phyloP scores from a whole-genome alignment of 192 early-diverging fungal species.

The Coemansia sp. region DNA sequence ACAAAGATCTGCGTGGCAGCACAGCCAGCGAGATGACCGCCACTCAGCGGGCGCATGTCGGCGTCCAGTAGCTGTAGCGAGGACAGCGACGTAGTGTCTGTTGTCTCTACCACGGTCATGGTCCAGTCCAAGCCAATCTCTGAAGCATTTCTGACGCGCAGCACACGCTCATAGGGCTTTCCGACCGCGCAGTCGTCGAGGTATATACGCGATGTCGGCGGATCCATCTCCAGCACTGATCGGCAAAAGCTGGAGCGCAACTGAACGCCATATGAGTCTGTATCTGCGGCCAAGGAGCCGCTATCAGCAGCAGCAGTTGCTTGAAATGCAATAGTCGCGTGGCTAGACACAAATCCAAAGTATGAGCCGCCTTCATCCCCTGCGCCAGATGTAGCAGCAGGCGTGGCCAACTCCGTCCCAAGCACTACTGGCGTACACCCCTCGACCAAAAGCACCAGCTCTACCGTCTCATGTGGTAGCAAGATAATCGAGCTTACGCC shows the following conservation, averaged over 20 bases:
- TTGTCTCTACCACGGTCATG: constrained; percentile 38
- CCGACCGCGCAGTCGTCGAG: constrained; percentile 95
- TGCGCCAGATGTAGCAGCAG: constrained; percentile 17
- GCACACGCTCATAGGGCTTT: constrained; percentile 85
- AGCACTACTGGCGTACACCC: background rate
- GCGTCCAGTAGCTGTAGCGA: constrained; percentile 23
- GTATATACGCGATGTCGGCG: constrained; percentile 86
- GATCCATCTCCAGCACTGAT: constrained; percentile 90
- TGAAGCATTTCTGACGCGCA: constrained; percentile 85
- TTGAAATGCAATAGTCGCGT: constrained; percentile 1
- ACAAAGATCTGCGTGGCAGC: constrained; percentile 70
- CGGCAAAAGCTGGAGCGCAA: constrained; percentile 83
- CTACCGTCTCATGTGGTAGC: constrained; percentile 61
- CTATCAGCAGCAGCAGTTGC: background rate
- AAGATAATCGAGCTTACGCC: constrained; percentile 71
- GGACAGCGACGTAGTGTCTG: constrained; percentile 23
- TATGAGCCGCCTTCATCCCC: constrained; percentile 18
- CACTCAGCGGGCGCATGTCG: constrained; percentile 12
- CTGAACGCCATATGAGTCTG: constrained; percentile 64
- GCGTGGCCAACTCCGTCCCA: constrained; percentile 11
- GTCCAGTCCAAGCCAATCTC: constrained; percentile 92
- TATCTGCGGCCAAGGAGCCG: constrained; percentile 1
- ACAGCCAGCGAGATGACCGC: constrained; percentile 64
- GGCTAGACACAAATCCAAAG: constrained; percentile 10
- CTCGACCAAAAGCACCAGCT: constrained; percentile 80